Evolutionary conservation across 345 rosid genomes (phyloP), one percentile per base, ranked within the genome.

Genomic region (Boechera divaricarpa): DNA sequence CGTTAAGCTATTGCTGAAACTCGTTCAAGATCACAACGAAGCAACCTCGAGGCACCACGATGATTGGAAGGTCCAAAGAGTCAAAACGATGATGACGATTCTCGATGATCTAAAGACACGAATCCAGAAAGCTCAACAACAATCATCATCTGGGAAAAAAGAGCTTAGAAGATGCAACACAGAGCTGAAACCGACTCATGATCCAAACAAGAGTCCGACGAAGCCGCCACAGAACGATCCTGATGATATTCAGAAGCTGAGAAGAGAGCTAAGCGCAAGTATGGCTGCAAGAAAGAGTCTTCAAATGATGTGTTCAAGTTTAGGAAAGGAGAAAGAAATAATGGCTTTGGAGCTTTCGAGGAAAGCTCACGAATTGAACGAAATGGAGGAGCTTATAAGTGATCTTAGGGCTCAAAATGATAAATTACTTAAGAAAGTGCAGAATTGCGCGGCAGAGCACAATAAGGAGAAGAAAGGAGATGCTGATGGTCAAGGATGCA

Each of bases 281-380:
- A 42, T 88, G 75, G 80, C 83, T 0, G 90, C 94, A 2, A 75
- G 85, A 77, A 93, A 87, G 82, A 90, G 89, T 87, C 88, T 91
- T 0, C 97, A 89, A 61, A 80, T 88, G 48, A 82, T 93, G 90
- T 89, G 97, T 71, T 86, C 90, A 7, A 87, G 98, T 88, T 75
- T 93, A 77, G 98, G 98, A 28, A 87, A 88, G 51, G 98, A 93
- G 81, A 93, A 87, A 85, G 91, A 85, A 52, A 87, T 91, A 24
- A 93, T 93, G 88, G 89, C 93, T 0, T 15, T 58, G 0, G 97
- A 91, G 77, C 87, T 93, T 48, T 80, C 93, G 0, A 86, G 76
- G 36, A 91, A 85, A 82, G 95, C 88, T 63, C 85, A 83, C 7
- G 91, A 90, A 65, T 16, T 86, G 72, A 81, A 41, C 1, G 97